Base-by-base conservation (phyloP, 176 grass and related monocot genomes). In the Raddia guianensis region DNA sequence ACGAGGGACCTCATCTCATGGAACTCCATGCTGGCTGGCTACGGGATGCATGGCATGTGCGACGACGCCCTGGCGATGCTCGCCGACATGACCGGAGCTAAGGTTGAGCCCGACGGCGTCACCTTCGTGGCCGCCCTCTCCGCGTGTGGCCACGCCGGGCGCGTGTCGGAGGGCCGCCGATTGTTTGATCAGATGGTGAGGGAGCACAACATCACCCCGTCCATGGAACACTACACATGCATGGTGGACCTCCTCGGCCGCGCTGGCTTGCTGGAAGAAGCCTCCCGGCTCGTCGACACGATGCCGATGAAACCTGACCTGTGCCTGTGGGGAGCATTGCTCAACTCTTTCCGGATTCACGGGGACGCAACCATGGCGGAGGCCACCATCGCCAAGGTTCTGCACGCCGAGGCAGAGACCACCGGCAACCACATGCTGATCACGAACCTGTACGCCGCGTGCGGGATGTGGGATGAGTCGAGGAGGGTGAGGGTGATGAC, bases 191-290 rank as follows among this genome's bases (percentile, higher is more conserved):
- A 63, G 37, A 94, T 94, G 92, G 62, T 76, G 15, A 1, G 7
- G 5, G 51, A 82, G 0, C 85, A 82, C 70, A 78, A 79, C 12
- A 79, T 94, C 8, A 37, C 49, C 63, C 81, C 89, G 10, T 78
- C 72, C 67, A 91, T 76, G 83, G 89, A 94, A 63, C 92, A 91
- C 35, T 94, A 91, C 48, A 84, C 92, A 45, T 91, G 89, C 76
- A 91, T 94, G 89, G 89, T 94, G 0, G 86, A 91, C 51, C 86
- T 94, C 49, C 73, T 89, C 15, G 89, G 92, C 0, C 92, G 86
- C 3, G 83, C 92, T 0, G 92, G 92, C 2, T 62, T 94, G 80
- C 80, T 94, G 32, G 61, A 34, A 64, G 86, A 87, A 4, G 80
- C 80, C 0, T 74, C n/a, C 2, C 56, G 82, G 5, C 77, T 94